Evolutionary conservation across 345 rosid genomes (phyloP).

Genomic region (Triadica sebifera): DNA sequence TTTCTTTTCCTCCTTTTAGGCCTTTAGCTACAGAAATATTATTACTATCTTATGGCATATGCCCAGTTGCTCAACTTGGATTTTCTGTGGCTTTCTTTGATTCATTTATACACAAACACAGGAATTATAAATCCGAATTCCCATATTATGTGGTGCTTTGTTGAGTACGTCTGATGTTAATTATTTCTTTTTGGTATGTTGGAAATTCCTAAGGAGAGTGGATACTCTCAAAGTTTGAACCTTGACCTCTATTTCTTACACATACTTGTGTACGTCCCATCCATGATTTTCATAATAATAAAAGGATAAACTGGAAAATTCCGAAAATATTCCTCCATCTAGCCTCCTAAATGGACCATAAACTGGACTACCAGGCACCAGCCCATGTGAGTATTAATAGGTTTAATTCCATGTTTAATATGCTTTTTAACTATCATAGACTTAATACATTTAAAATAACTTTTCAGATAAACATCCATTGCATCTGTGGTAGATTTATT

Average conservation of each 20-base stretch:
- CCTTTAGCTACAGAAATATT: not conserved
- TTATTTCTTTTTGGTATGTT: not conserved
- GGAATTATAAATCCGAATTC: not conserved
- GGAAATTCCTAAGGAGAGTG: too few relatives aligned
- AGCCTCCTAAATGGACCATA: not conserved
- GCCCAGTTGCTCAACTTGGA: not conserved
- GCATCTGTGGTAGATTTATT: not conserved
- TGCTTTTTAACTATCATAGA: not conserved
- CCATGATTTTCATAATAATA: too few relatives aligned
- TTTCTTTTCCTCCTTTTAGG: not conserved
- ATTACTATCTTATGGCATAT: not conserved
- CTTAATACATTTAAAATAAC: too few relatives aligned
- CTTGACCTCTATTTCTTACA: too few relatives aligned
- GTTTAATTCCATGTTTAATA: not conserved
- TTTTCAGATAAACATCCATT: too few relatives aligned
- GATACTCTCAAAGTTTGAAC: too few relatives aligned
- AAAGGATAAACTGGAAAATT: too few relatives aligned
- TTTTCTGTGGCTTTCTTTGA: not conserved
- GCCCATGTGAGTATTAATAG: not conserved
- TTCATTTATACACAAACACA: not conserved
- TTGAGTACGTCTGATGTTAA: not conserved
- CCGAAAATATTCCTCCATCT: too few relatives aligned
- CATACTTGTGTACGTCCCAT: too few relatives aligned
- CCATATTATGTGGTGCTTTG: too few relatives aligned
- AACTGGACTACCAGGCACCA: not conserved